Evolutionary conservation across 2,329 filamentous ascomycete species (phyloP), one percentile per base, ranked within the genome.

Genomic region (Ambrosiella cleistominuta): DNA sequence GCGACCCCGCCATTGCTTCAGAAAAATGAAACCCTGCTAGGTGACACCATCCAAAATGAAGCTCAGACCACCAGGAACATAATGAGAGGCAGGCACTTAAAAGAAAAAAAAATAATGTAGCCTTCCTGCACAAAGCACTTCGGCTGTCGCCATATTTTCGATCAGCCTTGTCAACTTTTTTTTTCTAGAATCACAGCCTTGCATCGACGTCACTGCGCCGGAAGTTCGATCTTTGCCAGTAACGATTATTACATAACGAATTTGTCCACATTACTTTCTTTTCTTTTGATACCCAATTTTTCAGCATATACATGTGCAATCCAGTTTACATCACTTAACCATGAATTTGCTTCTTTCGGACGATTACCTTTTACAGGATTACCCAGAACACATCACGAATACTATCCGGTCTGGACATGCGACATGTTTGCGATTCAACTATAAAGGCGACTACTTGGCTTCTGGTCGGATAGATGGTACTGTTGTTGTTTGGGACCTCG

Each of bases 401-500:
- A 90, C 86, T 60, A 84, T 98, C 63, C 86, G 91, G 55, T 81
- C 77, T 47, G 79, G 80, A 35, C 80, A 84, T 70, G 78, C 80
- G 60, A 81, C 79, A 64, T 81, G 78, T 66, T 72, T 83, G 62
- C 88, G 91, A 63, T 98, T 98, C 77, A 96, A 91, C 67, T 87
- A 89, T 67, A 87, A 84, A 67, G 93, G 93, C 70, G 91, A 98
- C 71, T 90, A 93, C 65, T 82, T 98, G 62, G 93, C 93, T 50
- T 95, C 90, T 37, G 93, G 93, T 63, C 84, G 93, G 67, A 87
- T 89, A 62, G 93, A 98, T 72, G 93, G 93, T 64, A 93, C 88
- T 4, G 86, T 98, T 45, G 88, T 95, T 58, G 86, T 98, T 52
- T 98, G 95, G 78, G 93, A 98, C 68, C 81, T 97, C 54, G 94